Evolutionary conservation across 1,284 basidiomycete species (phyloP), one percentile per base, ranked within the genome.

Genomic region (Blastosporella zonata): DNA sequence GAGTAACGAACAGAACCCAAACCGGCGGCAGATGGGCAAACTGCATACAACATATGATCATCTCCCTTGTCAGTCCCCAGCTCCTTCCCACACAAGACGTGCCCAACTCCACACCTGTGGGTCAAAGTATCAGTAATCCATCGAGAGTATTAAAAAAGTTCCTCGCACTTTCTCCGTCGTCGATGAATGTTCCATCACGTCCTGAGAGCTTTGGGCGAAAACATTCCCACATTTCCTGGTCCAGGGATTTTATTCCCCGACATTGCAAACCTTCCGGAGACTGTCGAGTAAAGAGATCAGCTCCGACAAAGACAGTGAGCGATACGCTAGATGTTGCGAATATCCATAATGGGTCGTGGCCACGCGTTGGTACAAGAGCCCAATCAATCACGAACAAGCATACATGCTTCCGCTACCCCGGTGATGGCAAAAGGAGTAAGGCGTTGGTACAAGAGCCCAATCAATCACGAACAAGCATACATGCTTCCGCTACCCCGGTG

Each of bases 111-210:
- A n/a, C n/a, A n/a, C n/a, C n/a, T n/a, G n/a, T n/a, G 25, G 10
- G 25, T 5, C 25, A 27, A 10, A 27, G 10, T 43, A 9, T 47
- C 42, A 13, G 65, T 65, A 29, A 41, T 5, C n/a, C 6, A 10
- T 21, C 13, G 17, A 3, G 34, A 3, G 22, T 18, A 15, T 2
- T 43, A 33, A 33, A 27, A 6, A n/a, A 33, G 28, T 35, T 10
- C 20, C 20, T 35, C 13, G 13, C 25, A 31, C 12, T 31, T 15
- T 31, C 2, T 17, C 10, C 40, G 29, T 18, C 25, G 27, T n/a
- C n/a, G n/a, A n/a, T n/a, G n/a, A n/a, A n/a, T n/a, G n/a, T n/a
- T n/a, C n/a, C n/a, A n/a, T n/a, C n/a, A n/a, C n/a, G n/a, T n/a
- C n/a, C n/a, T n/a, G n/a, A n/a, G n/a, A n/a, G 33, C 39, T 29